Evolutionary conservation across 495 filamentous ascomycete genomes (phyloP), one percentile per base, ranked within the genome.

Genomic region (Xanthoparmelia taractica): DNA sequence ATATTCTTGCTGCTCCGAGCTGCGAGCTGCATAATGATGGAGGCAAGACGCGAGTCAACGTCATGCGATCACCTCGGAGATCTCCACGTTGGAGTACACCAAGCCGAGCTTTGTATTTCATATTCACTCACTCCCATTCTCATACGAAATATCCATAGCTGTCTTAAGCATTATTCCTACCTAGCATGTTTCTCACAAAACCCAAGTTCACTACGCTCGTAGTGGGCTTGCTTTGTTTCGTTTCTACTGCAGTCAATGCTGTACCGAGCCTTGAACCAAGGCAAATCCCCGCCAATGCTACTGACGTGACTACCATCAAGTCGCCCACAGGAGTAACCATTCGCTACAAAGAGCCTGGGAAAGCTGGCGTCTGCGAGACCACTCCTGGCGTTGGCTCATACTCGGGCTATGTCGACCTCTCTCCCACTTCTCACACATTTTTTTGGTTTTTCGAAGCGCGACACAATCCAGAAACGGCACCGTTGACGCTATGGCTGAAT

Each of bases 381-480:
- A 79, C 85, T 62, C 84, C 85, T 1, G 73, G 77, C 50, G 84
- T 88, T 20, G 86, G 86, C 70, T 84, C 80, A 61, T 88, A 83
- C 71, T 82, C 81, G 33, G 86, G 86, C 5, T 89, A 87, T 65
- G 81, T 84, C 17, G 86, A 88, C 73, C 78, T 88, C 38, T 75
- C 66, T 2, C 80, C 82, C 58, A 69, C 84, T 67, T 71, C 86
- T 68, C 85, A 88, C 67, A 83, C 85, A 52, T 87, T 87, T 73
- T 87, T 78, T 72, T 86, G 82, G 82, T 85, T 85, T 67, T 86
- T 86, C 65, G 83, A 86, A 68, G 73, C 82, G 7, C 75, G 84
- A 61, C 78, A 82, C 63, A 76, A 85, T 63, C 83, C 84, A 0
- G 63, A 70, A 29, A 73, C 76, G 57, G 83, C 83, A n/a, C 82